Evolutionary conservation across 2,329 filamentous ascomycete genomes (phyloP).

Genomic region (Botrytis deweyae): DNA sequence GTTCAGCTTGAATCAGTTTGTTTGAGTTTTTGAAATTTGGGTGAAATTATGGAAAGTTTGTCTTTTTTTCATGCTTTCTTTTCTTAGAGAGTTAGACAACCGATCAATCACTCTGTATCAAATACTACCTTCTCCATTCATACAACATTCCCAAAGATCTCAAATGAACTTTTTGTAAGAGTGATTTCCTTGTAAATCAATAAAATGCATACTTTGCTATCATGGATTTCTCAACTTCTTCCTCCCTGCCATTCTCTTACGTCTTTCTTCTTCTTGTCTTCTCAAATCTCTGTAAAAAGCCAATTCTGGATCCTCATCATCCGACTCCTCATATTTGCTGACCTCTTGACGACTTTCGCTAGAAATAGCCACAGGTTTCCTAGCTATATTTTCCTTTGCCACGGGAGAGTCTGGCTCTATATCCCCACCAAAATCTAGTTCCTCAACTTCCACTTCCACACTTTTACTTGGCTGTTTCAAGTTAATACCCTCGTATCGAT

Average conservation of each 20-base stretch:
- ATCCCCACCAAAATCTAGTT: background rate
- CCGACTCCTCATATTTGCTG: background rate
- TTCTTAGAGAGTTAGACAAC: too few relatives aligned
- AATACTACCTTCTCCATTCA: too few relatives aligned
- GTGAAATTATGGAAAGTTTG: too few relatives aligned
- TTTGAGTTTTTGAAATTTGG: too few relatives aligned
- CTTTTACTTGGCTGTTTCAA: background rate
- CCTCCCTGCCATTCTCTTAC: background rate
- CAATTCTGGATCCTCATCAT: conserved; percentile 16
- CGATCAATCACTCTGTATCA: too few relatives aligned
- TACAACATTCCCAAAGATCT: too few relatives aligned
- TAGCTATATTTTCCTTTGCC: background rate
- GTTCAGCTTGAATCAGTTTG: too few relatives aligned
- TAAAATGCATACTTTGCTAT: background rate
- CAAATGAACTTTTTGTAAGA: too few relatives aligned
- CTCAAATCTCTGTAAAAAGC: conserved; percentile 16
- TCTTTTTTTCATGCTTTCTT: too few relatives aligned
- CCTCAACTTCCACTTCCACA: background rate
- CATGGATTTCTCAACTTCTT: background rate
- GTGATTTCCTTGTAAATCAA: background rate
- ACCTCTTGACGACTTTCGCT: background rate
- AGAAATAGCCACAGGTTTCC: background rate
- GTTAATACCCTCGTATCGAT: background rate
- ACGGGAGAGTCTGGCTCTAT: background rate
- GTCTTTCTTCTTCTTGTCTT: conserved; percentile 11